Base-by-base conservation (phyloP, 768 basidiomycete genomes). In the Tulasnella sp. region DNA sequence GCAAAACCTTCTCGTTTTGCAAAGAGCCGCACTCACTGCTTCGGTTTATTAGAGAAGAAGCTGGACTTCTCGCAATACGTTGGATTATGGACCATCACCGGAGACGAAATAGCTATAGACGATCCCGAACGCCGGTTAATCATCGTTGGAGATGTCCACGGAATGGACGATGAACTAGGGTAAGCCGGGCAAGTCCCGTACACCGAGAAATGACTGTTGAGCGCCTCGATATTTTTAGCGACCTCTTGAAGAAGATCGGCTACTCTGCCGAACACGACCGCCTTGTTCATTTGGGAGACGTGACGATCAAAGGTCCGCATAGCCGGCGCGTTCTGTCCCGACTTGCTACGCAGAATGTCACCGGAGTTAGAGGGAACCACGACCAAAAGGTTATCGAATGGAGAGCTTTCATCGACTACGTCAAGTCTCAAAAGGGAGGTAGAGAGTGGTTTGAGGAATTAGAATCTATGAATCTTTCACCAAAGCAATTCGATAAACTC, bases 341-440 rank as follows among this genome's bases (percentile, higher is more conserved):
- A 84, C 88, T 98, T 88, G 85, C 91, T 2, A 83, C 85, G 12
- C 84, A 92, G 82, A 89, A 90, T 75, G 87, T 95, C 62, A 88
- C 88, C 34, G 96, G 95, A 21, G 95, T 98, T 3, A 90, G 97
- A 40, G 97, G 97, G 0, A 99, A 99, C 84, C 95, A 98, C 83
- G 97, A 99, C 86, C 95, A 98, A 85, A 89, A 89, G 81, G 90
- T 96, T 68, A 88, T 98, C 71, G 93, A 97, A 85, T 98, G 97
- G 97, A 88, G 91, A 36, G 86, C 88, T 1, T 99, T 95, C 95
- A 89, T 94, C 75, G 87, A 92, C 24, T 97, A 95, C 94, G 90
- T 97, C 78, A 81, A 84, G 19, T 80, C 84, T 10, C 83, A 88
- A 36, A 85, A 87, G 0, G 85, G 83, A 9, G 88, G 87, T n/a